Evolutionary conservation across 2,329 filamentous ascomycete genomes (phyloP).

Genomic region (Apiospora arundinis): DNA sequence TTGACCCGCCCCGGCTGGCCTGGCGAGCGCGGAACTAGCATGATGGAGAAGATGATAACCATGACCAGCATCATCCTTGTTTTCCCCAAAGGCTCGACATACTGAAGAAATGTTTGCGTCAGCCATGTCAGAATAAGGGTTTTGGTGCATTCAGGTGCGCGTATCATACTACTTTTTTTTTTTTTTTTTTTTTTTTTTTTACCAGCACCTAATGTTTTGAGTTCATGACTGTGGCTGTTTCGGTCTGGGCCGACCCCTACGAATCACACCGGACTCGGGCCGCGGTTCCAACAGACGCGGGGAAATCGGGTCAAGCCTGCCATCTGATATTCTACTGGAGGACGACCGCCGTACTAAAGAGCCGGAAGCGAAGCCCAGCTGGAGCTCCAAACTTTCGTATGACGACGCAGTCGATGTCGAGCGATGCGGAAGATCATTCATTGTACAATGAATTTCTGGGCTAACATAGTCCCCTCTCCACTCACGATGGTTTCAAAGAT

Average conservation of each 20-base stretch:
- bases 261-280: neutral
- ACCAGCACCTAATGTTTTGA: neutral
- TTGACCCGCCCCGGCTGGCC: neutral
- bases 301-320: neutral
- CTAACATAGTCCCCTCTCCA: neutral
- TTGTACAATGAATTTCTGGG: neutral
- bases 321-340: neutral
- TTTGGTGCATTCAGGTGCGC: neutral
- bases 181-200: too few relatives aligned
- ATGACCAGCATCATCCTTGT: neutral
- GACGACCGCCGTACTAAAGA: neutral
- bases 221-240: neutral
- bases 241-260: slow-evolving; percentile 2
- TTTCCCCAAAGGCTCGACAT: neutral
- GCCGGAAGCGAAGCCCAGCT: neutral
- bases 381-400: neutral
- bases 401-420: neutral
- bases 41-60: neutral
- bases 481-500: neutral
- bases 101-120: neutral
- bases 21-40: neutral
- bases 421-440: neutral
- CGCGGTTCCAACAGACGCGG: neutral
- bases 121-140: neutral
- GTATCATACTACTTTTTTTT: neutral